Conservation (phyloP, 495 filamentous ascomycete species). For the Lophiotrema nucula region DNA sequence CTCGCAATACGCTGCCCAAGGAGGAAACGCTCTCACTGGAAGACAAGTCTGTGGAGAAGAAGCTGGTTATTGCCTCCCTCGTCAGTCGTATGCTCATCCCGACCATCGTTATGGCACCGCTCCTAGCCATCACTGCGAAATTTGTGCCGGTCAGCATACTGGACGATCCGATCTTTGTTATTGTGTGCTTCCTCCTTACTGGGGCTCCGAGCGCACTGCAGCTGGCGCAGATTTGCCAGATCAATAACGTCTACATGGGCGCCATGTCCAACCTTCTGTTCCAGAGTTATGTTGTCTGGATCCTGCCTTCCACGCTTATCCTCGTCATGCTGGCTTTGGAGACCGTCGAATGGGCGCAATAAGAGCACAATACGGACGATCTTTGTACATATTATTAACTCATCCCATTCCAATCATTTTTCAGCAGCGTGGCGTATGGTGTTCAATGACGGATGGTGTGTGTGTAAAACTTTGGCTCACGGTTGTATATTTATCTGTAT, state of each 20-base stretch:
- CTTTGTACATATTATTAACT: slow-evolving; percentile 21
- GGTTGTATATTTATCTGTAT: too few species aligned
- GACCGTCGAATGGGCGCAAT: slow-evolving; percentile 81
- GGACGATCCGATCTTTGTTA: slow-evolving; percentile 95
- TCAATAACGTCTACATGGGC: slow-evolving; percentile 91
- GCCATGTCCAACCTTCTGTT: slow-evolving; percentile 92
- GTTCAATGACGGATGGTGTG: not conserved
- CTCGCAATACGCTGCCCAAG: slow-evolving; percentile 52
- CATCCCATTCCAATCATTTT: not conserved
- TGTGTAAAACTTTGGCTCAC: not conserved
- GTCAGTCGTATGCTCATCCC: slow-evolving; percentile 90
- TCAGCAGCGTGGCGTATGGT: slow-evolving; percentile 5
- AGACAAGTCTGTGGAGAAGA: slow-evolving; percentile 63
- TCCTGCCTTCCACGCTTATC: slow-evolving; percentile 86
- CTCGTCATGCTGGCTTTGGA: slow-evolving; percentile 91
- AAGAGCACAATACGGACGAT: not conserved
- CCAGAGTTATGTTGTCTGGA: slow-evolving; percentile 98
- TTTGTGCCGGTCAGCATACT: slow-evolving; percentile 90
- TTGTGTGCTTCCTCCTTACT: slow-evolving; percentile 94
- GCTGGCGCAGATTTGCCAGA: slow-evolving; percentile 96
- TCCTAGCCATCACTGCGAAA: slow-evolving; percentile 87
- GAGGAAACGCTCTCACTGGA: slow-evolving; percentile 50
- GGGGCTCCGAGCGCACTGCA: slow-evolving; percentile 94
- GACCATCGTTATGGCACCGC: slow-evolving; percentile 87
- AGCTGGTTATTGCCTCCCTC: slow-evolving; percentile 80